Conservation (phyloP, 495 filamentous ascomycete genomes). For the Tuber indicum region DNA sequence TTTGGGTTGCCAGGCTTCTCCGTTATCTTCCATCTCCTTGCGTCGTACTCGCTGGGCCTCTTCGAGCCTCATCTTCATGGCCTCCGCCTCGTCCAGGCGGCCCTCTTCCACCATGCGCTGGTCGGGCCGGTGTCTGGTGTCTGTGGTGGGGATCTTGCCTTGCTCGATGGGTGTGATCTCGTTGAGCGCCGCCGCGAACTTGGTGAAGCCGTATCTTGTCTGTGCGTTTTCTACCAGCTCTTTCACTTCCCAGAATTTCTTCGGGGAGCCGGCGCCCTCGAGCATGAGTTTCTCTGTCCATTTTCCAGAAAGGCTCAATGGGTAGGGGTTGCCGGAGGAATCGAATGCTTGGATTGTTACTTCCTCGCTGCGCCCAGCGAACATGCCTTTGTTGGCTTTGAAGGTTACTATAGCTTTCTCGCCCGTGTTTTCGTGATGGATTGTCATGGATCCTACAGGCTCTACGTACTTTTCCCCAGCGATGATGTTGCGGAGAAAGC, state of each 20-base stretch:
- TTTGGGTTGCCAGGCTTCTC: slow-evolving; percentile 61
- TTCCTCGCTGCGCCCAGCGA: slow-evolving; percentile 88
- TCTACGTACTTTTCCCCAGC: slow-evolving; percentile 98
- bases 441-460: slow-evolving; percentile 78
- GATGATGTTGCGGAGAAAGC: slow-evolving; percentile 90
- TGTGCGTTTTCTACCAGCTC: slow-evolving; percentile 65
- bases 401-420: slow-evolving; percentile 76
- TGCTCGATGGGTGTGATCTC: slow-evolving; percentile 78
- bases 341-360: slow-evolving; percentile 67
- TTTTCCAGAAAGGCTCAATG: slow-evolving; percentile 64
- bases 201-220: slow-evolving; percentile 76
- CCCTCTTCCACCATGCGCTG: slow-evolving; percentile 81
- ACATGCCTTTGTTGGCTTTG: slow-evolving; percentile 82
- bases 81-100: slow-evolving; percentile 76
- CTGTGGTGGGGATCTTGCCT: slow-evolving; percentile 61
- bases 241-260: slow-evolving; percentile 70
- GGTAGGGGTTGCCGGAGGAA: slow-evolving; percentile 53
- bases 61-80: slow-evolving; percentile 72
- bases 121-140: slow-evolving; percentile 79
- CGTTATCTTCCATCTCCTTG: slow-evolving; percentile 64
- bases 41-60: slow-evolving; percentile 74
- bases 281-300: slow-evolving; percentile 71
- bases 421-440: slow-evolving; percentile 73
- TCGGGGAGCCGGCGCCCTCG: slow-evolving; percentile 52
- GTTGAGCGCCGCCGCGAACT: slow-evolving; percentile 79